These are phyloP conservation scores for Verbascum thapsus DNA, from an alignment of 257 asterid species.

Conservation along the genomic window DNA sequence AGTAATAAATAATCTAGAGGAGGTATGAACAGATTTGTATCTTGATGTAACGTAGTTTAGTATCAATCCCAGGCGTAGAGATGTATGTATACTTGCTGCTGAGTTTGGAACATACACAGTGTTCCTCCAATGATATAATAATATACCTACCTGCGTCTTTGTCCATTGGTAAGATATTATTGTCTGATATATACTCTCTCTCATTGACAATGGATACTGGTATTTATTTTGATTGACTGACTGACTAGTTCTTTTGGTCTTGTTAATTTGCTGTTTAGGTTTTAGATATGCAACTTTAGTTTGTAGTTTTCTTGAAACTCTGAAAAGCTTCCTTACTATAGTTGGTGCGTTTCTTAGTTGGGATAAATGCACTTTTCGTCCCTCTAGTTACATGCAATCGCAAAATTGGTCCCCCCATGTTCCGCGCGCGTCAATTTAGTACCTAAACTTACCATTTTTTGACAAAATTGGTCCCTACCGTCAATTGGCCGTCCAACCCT, in stretches of 20 bases:
- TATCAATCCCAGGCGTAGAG: not conserved
- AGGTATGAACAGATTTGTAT: not conserved
- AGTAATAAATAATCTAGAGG: not conserved
- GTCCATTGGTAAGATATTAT: constrained; percentile 69
- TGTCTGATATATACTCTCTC: constrained; percentile 89
- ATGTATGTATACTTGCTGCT: not conserved
- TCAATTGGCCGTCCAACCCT: too few species aligned
- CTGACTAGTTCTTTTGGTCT: constrained; percentile 18
- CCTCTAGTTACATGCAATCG: too few species aligned
- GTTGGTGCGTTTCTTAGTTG: too few species aligned
- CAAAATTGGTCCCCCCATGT: too few species aligned
- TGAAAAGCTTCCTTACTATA: too few species aligned
- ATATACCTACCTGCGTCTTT: constrained; percentile 91
- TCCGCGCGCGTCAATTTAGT: too few species aligned
- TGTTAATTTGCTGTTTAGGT: not conserved
- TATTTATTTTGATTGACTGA: constrained; percentile 84
- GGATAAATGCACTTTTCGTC: too few species aligned
- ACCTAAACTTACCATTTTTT: too few species aligned
- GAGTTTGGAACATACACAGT: not conserved
- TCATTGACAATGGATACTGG: constrained; percentile 88
- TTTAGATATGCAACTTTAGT: constrained; percentile 5
- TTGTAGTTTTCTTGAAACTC: constrained; percentile 6
- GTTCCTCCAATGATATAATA: constrained; percentile 61
- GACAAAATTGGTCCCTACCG: too few species aligned
- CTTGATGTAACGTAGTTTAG: not conserved